These are phyloP conservation scores for Candida endomychidarum DNA, from an alignment of 805 yeast species.

Conservation along the genomic window DNA sequence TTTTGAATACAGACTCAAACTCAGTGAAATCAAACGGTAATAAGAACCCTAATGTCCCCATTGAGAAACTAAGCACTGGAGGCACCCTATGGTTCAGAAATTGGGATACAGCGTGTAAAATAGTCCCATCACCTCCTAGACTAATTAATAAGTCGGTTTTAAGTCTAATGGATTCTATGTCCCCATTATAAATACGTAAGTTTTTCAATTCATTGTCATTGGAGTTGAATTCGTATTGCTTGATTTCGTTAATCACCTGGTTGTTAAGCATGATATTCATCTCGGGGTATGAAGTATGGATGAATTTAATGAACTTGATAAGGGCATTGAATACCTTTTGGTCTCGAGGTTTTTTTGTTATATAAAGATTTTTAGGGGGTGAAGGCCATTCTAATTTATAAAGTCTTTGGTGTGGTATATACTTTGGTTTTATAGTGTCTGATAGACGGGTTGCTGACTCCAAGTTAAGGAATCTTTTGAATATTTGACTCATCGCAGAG, in stretches of 20 bases:
- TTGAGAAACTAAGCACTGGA: constrained; percentile 82
- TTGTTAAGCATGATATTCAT: constrained; percentile 76
- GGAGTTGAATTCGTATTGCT: constrained; percentile 17
- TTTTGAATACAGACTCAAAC: constrained; percentile 57
- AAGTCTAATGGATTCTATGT: constrained; percentile 51
- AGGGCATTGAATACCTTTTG: constrained; percentile 61
- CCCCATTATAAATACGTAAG: constrained; percentile 52
- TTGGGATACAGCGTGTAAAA: constrained; percentile 75
- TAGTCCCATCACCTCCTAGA: constrained; percentile 96
- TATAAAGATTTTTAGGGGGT: constrained; percentile 62
- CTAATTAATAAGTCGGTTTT: constrained; percentile 83
- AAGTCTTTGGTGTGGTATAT: constrained; percentile 8
- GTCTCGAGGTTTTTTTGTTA: constrained; percentile 86
- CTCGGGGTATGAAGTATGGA: constrained; percentile 62
- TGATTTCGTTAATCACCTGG: constrained; percentile 71
- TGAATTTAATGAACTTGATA: constrained; percentile 59
- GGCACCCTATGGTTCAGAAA: constrained; percentile 77
- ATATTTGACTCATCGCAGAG: constrained; percentile 5
- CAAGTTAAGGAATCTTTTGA: constrained; percentile 4
- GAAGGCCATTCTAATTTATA: constrained; percentile 9
- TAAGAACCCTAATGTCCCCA: constrained; percentile 89
- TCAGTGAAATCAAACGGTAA: constrained; percentile 80
- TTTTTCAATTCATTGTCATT: constrained; percentile 25
- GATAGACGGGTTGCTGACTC: constrained; percentile 5
- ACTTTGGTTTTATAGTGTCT: constrained; percentile 12